phyloP scores from a whole-genome alignment of 306 rosid species.

The Spatholobus suberectus region DNA sequence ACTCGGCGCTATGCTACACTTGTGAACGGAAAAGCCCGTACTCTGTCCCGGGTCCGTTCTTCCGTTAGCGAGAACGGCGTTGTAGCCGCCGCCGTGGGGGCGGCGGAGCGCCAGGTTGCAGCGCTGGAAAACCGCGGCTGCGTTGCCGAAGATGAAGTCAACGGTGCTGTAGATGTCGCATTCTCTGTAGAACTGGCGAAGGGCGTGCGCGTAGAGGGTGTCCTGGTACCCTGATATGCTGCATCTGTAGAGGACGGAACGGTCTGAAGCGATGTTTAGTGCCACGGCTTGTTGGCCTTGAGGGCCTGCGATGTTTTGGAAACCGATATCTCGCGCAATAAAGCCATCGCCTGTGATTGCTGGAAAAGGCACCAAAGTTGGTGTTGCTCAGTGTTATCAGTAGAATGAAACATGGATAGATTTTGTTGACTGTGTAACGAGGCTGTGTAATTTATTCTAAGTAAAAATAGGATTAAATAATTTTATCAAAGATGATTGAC shows the following conservation, averaged over 20 bases:
- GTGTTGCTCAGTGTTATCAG: background rate
- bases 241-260: constrained; percentile 51
- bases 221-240: constrained; percentile 59
- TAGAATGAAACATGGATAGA: too few relatives aligned
- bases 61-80: constrained; percentile 53
- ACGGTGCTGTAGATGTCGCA: constrained; percentile 61
- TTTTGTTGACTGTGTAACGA: too few relatives aligned
- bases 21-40: constrained; percentile 62
- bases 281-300: constrained; percentile 57
- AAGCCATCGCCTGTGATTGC: constrained; percentile 56
- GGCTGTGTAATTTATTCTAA: too few relatives aligned
- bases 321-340: constrained; percentile 57
- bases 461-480: too few relatives aligned
- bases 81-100: constrained; percentile 27
- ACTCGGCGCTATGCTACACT: constrained; percentile 38
- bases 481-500: too few relatives aligned
- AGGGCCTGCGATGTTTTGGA: constrained; percentile 59
- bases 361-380: background rate
- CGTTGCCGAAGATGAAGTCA: constrained; percentile 67
- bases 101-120: constrained; percentile 49
- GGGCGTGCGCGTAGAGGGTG: constrained; percentile 56
- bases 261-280: constrained; percentile 53
- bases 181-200: constrained; percentile 63
- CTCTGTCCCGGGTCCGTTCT: constrained; percentile 56
- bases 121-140: constrained; percentile 56